A percentile compares a stretch with the other conserved stretches of the same genome.
These are phyloP conservation scores for Plenodomus biglobosus DNA, from an alignment of 2,329 filamentous ascomycete species.

Conservation along the genomic window DNA sequence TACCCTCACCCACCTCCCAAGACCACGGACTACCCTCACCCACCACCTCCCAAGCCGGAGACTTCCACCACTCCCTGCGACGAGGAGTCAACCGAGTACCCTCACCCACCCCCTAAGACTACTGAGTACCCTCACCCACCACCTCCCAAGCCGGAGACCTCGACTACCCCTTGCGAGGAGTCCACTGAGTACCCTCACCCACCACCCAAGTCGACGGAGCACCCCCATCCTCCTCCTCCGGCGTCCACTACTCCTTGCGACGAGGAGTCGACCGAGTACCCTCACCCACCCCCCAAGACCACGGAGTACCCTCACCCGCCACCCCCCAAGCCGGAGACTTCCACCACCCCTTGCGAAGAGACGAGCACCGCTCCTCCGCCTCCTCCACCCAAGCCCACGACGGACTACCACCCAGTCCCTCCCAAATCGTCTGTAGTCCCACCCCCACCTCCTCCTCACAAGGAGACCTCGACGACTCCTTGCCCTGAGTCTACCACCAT, in stretches of 20 bases:
- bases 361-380: background rate
- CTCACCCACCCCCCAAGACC: background rate
- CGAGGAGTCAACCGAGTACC: too few species aligned
- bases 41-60: background rate
- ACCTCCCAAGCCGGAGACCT: slow-evolving; percentile 4
- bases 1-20: background rate
- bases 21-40: background rate
- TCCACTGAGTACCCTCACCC: too few species aligned
- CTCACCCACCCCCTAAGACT: background rate
- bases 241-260: background rate
- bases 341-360: too few species aligned
- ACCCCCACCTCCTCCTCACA: background rate
- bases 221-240: background rate
- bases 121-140: background rate
- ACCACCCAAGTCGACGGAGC: background rate
- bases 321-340: slow-evolving; percentile 1
- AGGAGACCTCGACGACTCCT: background rate
- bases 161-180: background rate
- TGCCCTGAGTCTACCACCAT: slow-evolving; percentile 1
- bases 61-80: background rate
- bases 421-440: background rate
- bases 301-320: slow-evolving; percentile 2
- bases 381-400: background rate
- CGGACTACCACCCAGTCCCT: background rate
- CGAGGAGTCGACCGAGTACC: too few species aligned